A percentile compares a stretch with the other conserved stretches of the same genome.
phyloP scores from a whole-genome alignment of 371 early-diverging fungal genomes.

The Mucor circinelloides region DNA sequence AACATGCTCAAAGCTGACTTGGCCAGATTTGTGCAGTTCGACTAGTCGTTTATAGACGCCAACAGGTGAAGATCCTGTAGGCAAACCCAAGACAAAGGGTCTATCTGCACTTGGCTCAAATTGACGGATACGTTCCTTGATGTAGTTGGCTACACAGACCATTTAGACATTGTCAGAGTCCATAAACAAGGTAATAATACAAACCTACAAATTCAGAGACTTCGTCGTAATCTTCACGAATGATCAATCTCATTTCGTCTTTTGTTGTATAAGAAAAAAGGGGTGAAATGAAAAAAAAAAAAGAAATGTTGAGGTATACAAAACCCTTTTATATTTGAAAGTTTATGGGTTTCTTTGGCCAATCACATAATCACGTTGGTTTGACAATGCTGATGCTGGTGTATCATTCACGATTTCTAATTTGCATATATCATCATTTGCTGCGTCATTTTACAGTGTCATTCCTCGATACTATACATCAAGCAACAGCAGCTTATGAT shows the following conservation, averaged over 20 bases:
- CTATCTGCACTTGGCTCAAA: constrained; percentile 74
- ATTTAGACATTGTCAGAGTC: neutral
- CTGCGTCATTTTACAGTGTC: neutral
- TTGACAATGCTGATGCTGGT: neutral
- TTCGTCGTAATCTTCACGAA: constrained; percentile 67
- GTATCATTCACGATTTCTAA: neutral
- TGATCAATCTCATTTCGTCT: constrained; percentile 68
- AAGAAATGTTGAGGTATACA: neutral
- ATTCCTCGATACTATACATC: neutral
- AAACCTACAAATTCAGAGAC: constrained; percentile 65
- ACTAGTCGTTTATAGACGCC: constrained; percentile 66
- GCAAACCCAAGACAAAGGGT: constrained; percentile 85
- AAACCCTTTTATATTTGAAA: neutral
- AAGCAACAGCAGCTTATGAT: neutral
- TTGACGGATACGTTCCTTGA: constrained; percentile 66
- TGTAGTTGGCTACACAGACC: constrained; percentile 20
- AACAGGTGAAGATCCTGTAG: constrained; percentile 81
- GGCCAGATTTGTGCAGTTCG: constrained; percentile 47
- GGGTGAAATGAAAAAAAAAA: neutral
- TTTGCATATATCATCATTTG: neutral
- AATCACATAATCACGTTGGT: constrained; percentile 2
- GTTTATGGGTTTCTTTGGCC: neutral
- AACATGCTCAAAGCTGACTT: constrained; percentile 63
- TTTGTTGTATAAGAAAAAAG: neutral
- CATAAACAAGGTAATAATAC: neutral